phyloP scores from a whole-genome alignment of 1,284 basidiomycete species.

The Ceratobasidium sp. region DNA sequence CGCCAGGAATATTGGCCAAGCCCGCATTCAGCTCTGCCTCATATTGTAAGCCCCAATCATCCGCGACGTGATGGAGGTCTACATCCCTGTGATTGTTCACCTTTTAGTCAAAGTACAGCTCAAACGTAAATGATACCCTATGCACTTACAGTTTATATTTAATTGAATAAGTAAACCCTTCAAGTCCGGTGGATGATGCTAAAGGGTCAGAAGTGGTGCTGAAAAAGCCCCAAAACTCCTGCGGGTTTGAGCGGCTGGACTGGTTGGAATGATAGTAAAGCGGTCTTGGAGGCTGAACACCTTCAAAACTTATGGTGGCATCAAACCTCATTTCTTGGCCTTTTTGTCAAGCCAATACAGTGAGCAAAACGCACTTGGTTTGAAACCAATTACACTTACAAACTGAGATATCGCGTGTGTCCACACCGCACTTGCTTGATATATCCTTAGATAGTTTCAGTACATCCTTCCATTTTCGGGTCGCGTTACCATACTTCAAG shows the following conservation, averaged over 20 bases:
- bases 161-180: not conserved
- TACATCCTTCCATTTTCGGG: too few species aligned
- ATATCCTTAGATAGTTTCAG: too few species aligned
- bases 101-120: not conserved
- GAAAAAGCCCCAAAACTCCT: conserved; percentile 9
- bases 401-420: too few species aligned
- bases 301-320: too few species aligned
- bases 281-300: too few species aligned
- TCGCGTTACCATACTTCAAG: too few species aligned
- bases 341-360: too few species aligned
- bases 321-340: too few species aligned
- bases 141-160: not conserved
- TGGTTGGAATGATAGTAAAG: not conserved
- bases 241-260: not conserved
- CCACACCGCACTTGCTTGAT: too few species aligned
- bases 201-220: conserved; percentile 5
- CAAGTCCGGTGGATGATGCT: not conserved
- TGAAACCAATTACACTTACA: too few species aligned
- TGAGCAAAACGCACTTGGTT: too few species aligned
- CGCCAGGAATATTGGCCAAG: not conserved
- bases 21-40: not conserved
- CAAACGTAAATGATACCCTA: not conserved
- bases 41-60: not conserved
- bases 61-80: not conserved
- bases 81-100: not conserved